Base-by-base conservation (phyloP, 495 filamentous ascomycete species). In the Trichoderma erinaceum region DNA sequence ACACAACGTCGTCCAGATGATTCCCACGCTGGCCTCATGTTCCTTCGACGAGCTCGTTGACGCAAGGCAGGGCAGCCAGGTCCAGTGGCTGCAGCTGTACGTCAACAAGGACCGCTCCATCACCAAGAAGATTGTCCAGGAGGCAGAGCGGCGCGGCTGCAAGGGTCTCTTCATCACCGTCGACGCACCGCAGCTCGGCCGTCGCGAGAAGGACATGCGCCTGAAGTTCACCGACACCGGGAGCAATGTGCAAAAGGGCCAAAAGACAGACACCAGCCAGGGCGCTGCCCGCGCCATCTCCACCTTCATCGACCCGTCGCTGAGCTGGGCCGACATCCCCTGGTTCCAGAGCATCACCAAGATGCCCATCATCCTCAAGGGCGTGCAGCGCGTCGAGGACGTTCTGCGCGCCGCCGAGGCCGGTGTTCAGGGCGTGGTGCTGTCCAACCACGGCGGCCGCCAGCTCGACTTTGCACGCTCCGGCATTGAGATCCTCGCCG, bases 131-230 rank as follows among this genome's bases (percentile, higher is more conserved):
- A 98, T 99, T 72, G 89, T 99, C 27, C 74, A 91, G 77, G 92
- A 97, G 77, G 96, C 96, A 71, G 96, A 98, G 78, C 82, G 82
- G 72, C 89, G 94, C 67, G 96, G 95, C 35, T 97, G 94, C 83
- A 97, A 94, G 79, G 95, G 90, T 8, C 85, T 99, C 10, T 98
- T 98, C 83, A 97, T 99, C 79, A 99, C 95, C 6, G 95, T 99
- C 56, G 95, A 99, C 74, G 95, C 95, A 44, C 96, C 95, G 3
- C 95, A 98, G 75, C 86, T 98, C 15, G 96, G 95, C 23, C 89
- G 96, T 16, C 85, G 95, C 65, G 95, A 99, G 78, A 98, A 98
- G 80, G 86, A 88, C 71, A 97, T 98, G 94, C 90, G 95, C 38
- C 86, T 86, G 44, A 98, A 97, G 75, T 99, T 97, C 78, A 86